Evolutionary conservation across 2,329 filamentous ascomycete genomes (phyloP).

Genomic region (Claviceps sp.): DNA sequence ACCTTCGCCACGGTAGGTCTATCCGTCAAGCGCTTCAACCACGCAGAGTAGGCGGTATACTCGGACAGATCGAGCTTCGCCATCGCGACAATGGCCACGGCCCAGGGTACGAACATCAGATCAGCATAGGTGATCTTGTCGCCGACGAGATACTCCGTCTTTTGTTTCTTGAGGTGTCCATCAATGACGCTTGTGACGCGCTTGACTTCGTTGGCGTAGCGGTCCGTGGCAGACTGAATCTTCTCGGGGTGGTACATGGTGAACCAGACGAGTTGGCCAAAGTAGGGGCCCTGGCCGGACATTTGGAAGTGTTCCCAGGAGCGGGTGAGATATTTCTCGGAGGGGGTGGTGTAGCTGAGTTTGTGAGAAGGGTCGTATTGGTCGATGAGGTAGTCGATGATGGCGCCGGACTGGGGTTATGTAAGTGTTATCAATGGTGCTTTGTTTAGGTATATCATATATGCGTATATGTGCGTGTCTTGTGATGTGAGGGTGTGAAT

Average conservation of each 20-base stretch:
- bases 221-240: slow-evolving; percentile 15
- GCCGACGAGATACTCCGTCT: slow-evolving; percentile 11
- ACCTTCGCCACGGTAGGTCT: slow-evolving; percentile 3
- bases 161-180: slow-evolving; percentile 10
- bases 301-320: slow-evolving; percentile 11
- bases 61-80: background rate
- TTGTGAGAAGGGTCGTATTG: slow-evolving; percentile 10
- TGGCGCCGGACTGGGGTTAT: slow-evolving; percentile 9
- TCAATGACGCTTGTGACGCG: slow-evolving; percentile 17
- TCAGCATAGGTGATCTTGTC: slow-evolving; percentile 14
- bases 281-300: slow-evolving; percentile 18
- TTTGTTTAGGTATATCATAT: background rate
- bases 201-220: slow-evolving; percentile 16
- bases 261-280: slow-evolving; percentile 15
- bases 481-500: no score
- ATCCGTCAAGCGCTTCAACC: slow-evolving; percentile 2
- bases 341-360: slow-evolving; percentile 5
- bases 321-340: slow-evolving; percentile 8
- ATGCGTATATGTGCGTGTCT: no score
- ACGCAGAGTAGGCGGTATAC: slow-evolving; percentile 4
- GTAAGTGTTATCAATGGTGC: background rate
- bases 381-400: slow-evolving; percentile 14
- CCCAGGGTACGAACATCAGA: slow-evolving; percentile 14
- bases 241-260: slow-evolving; percentile 10
- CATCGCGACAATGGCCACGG: background rate